Base-by-base conservation (phyloP, 1,284 basidiomycete species). In the Marasmius oreades region DNA sequence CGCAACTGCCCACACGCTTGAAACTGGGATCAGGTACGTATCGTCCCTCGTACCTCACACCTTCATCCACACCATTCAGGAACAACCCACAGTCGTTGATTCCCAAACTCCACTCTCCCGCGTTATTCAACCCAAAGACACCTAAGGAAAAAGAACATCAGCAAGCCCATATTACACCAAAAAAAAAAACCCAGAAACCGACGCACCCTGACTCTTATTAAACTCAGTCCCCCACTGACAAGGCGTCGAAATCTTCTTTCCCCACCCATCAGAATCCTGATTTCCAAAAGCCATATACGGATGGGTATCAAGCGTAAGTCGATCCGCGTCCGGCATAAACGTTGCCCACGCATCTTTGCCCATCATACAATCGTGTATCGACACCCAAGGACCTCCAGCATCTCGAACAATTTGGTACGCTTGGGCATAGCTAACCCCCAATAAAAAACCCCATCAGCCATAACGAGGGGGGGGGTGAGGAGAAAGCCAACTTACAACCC, bases 41-140 rank as follows among this genome's bases (percentile, higher is more conserved):
- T 61, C 73, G 84, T 57, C 86, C 93, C 74, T 86, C 92, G 66
- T 85, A 89, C 52, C 93, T 84, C 31, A 80, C 79, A 50, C 95
- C 94, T 34, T 84, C 76, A 56, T 77, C 77, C 50, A 95, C 92
- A 16, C 90, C 91, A 68, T 94, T 95, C 55, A 96, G 80, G 75
- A 72, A 91, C 48, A 84, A 70, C 16, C 88, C 90, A 64, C 90
- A 93, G 67, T 95, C 93, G 58, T 90, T 95, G 64, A 93, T 81
- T n/a, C 87, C 89, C 57, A 86, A 83, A 62, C 85, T 87, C 55
- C 79, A 92, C 73, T 97, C 94, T 60, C 93, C 94, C 46, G 91
- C 90, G 46, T 74, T 76, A 11, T 85, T 86, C 58, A 94, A 68
- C 31, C 94, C 94, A 63, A 91, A 93, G 26, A 73, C 71, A n/a